These are phyloP conservation scores for Coprinellus aureogranulatus DNA, from an alignment of 768 basidiomycete species.

Conservation along the genomic window DNA sequence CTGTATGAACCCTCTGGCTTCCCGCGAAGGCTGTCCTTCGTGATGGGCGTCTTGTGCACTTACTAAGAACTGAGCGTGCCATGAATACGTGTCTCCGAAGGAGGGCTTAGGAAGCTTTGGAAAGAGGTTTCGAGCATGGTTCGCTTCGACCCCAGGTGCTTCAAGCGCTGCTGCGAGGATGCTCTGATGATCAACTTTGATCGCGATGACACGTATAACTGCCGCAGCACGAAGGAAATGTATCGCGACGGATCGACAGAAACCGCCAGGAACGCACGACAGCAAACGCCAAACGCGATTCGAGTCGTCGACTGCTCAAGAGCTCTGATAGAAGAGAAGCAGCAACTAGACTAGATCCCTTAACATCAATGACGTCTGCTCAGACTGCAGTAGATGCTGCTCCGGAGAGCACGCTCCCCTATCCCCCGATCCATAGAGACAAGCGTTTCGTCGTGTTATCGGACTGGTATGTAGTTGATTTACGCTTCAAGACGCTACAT, in stretches of 20 bases:
- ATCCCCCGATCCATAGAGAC: constrained; percentile 75
- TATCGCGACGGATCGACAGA: neutral
- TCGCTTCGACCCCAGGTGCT: too few species aligned
- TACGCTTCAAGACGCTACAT: constrained; percentile 5
- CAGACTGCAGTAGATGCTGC: constrained; percentile 14
- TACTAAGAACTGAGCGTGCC: too few species aligned
- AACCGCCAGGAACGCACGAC: constrained; percentile 5
- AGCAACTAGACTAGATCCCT: neutral
- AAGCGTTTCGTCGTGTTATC: constrained; percentile 85
- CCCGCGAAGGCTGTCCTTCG: too few species aligned
- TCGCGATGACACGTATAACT: neutral
- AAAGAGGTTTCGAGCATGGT: too few species aligned
- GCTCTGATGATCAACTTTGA: constrained; percentile 1
- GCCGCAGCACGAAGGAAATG: too few species aligned
- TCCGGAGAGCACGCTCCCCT: constrained; percentile 69
- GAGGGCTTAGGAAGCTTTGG: too few species aligned
- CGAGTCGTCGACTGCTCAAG: neutral
- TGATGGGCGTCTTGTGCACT: too few species aligned
- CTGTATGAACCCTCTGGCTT: too few species aligned
- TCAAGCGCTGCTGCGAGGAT: neutral
- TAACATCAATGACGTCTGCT: neutral
- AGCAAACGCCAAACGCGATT: neutral
- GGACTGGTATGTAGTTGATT: constrained; percentile 68
- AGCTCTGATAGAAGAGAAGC: neutral
- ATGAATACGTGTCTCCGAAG: too few species aligned